Conservation (phyloP, 352 stramenopile species). For the Paralagenidium karlingii region DNA sequence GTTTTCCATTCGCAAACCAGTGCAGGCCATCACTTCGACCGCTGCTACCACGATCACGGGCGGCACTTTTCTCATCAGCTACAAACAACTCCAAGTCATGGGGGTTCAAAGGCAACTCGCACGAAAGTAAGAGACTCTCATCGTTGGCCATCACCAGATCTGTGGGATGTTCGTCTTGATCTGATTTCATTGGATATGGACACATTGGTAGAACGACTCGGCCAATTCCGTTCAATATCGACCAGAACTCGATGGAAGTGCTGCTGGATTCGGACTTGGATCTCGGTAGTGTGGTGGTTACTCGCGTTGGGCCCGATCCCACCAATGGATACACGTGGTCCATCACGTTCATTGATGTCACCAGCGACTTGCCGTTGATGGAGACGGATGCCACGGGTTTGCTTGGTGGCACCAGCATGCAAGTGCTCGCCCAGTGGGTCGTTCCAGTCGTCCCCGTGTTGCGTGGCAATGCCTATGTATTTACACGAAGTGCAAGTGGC, state of each 20-base stretch:
- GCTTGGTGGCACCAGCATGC: too few species aligned
- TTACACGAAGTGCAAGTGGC: slow-evolving; percentile 28
- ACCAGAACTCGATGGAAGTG: slow-evolving; percentile 20
- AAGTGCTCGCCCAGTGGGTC: slow-evolving; percentile 26
- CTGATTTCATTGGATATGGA: slow-evolving; percentile 1
- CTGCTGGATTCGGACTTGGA: slow-evolving; percentile 57
- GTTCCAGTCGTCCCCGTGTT: slow-evolving; percentile 40
- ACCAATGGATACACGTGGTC: slow-evolving; percentile 69
- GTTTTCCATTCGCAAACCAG: slow-evolving; percentile 56
- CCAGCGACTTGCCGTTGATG: slow-evolving; percentile 39
- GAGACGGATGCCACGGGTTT: slow-evolving; percentile 35
- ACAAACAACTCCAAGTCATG: too few species aligned
- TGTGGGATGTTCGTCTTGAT: not conserved
- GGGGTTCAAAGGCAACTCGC: slow-evolving; percentile 1
- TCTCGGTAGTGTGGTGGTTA: slow-evolving; percentile 57
- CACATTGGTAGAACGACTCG: slow-evolving; percentile 12
- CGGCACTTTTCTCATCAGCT: slow-evolving; percentile 41
- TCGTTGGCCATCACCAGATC: too few species aligned
- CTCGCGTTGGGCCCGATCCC: slow-evolving; percentile 30
- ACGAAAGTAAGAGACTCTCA: too few species aligned
- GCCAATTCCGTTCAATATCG: slow-evolving; percentile 39
- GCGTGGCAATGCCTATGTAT: slow-evolving; percentile 50
- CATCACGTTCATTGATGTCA: slow-evolving; percentile 58
- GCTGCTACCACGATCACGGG: slow-evolving; percentile 9
- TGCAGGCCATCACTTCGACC: slow-evolving; percentile 41